phyloP scores from a whole-genome alignment of 2,329 filamentous ascomycete genomes.

The Arthrobotrys musiformis region DNA sequence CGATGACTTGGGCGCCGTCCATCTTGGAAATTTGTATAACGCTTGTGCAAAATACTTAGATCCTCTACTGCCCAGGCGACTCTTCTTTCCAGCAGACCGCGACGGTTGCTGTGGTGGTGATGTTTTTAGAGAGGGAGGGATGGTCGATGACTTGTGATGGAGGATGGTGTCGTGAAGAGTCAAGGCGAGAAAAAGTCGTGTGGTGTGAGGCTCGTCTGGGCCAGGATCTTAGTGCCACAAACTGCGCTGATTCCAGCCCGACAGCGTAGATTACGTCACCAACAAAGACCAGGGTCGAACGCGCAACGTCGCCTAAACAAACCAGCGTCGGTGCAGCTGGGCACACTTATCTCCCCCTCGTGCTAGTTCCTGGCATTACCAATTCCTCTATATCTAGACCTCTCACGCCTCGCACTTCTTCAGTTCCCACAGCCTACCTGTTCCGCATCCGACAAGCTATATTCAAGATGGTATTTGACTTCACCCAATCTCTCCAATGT shows the following conservation, averaged over 20 bases:
- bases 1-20: slow-evolving; percentile 64
- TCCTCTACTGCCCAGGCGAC: neutral
- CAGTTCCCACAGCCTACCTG: neutral
- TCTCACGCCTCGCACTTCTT: neutral
- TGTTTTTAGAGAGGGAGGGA: slow-evolving; percentile 4
- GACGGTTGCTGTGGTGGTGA: neutral
- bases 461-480: slow-evolving; percentile 46
- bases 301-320: slow-evolving; percentile 55
- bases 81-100: neutral
- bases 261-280: slow-evolving; percentile 35
- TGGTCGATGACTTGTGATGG: neutral
- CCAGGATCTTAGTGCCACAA: slow-evolving; percentile 8
- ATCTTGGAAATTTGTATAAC: slow-evolving; percentile 14
- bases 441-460: slow-evolving; percentile 1
- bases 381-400: slow-evolving; percentile 7
- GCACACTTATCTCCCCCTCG: slow-evolving; percentile 21
- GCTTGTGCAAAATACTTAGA: neutral
- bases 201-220: neutral
- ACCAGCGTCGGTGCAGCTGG: slow-evolving; percentile 8
- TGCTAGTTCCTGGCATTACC: neutral
- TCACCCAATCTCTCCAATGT: neutral
- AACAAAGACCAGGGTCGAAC: slow-evolving; percentile 19
- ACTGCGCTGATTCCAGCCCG: slow-evolving; percentile 18
- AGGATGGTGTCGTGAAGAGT: slow-evolving; percentile 13
- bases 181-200: slow-evolving; percentile 26